A percentile compares a stretch with the other conserved stretches of the same genome.
Evolutionary conservation across 495 filamentous ascomycete species (phyloP).

Genomic region (Aspergillus mulundensis): DNA sequence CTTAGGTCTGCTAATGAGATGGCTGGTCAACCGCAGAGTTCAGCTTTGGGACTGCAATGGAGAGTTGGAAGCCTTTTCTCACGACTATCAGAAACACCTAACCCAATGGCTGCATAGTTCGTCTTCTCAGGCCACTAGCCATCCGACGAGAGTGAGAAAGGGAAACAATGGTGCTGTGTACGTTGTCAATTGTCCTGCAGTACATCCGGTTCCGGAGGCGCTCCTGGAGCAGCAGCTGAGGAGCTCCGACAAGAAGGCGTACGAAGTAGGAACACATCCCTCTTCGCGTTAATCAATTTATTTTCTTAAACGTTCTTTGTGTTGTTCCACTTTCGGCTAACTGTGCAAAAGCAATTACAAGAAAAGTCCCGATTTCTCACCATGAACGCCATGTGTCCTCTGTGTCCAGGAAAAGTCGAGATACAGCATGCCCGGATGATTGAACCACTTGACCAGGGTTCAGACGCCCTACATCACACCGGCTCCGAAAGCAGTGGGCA

Average conservation of each 20-base stretch:
- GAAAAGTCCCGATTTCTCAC: constrained; percentile 16
- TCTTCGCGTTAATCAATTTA: background rate
- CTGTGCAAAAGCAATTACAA: constrained; percentile 17
- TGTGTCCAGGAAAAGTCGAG: constrained; percentile 18
- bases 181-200: constrained; percentile 24
- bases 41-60: constrained; percentile 30
- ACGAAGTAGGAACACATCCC: constrained; percentile 18
- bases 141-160: background rate
- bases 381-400: constrained; percentile 20
- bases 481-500: constrained; percentile 16
- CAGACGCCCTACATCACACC: constrained; percentile 13
- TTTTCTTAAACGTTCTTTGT: too few species aligned
- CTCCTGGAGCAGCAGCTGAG: constrained; percentile 24
- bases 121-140: constrained; percentile 7
- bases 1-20: constrained; percentile 18
- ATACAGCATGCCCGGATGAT: constrained; percentile 26
- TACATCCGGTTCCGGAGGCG: constrained; percentile 20
- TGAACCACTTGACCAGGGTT: constrained; percentile 19
- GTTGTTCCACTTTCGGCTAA: background rate
- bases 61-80: constrained; percentile 24
- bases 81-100: constrained; percentile 26
- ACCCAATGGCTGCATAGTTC: constrained; percentile 25
- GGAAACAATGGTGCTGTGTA: constrained; percentile 16
- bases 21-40: constrained; percentile 28
- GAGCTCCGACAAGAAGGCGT: constrained; percentile 14